phyloP scores from a whole-genome alignment of 805 yeast species.

The Hanseniaspora lindneri region DNA sequence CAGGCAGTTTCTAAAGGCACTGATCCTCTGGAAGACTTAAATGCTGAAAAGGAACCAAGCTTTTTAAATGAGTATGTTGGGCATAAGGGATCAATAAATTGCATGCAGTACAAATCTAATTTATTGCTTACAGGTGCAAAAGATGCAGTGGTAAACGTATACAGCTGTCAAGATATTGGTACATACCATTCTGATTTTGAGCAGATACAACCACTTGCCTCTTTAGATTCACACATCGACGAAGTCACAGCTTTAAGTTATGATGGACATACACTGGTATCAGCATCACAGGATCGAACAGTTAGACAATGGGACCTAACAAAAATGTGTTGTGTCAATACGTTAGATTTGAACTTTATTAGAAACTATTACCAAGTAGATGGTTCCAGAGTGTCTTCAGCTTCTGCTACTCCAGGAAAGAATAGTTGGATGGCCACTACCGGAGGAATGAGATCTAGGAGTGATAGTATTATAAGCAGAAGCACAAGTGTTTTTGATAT shows the following conservation, averaged over 20 bases:
- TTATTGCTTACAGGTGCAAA: slow-evolving; percentile 40
- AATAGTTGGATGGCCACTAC: background rate
- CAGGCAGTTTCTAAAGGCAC: background rate
- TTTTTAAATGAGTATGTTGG: slow-evolving; percentile 17
- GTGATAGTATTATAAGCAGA: slow-evolving; percentile 14
- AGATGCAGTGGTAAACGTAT: slow-evolving; percentile 51
- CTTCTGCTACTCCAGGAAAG: slow-evolving; percentile 6
- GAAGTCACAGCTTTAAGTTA: slow-evolving; percentile 53
- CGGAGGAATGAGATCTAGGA: slow-evolving; percentile 15
- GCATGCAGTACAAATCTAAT: slow-evolving; percentile 49
- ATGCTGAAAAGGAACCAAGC: background rate
- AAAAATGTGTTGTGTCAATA: slow-evolving; percentile 55
- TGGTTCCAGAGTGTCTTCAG: background rate
- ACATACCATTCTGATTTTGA: slow-evolving; percentile 19
- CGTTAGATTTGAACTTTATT: slow-evolving; percentile 45
- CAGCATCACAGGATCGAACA: slow-evolving; percentile 62
- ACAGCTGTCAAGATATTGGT: slow-evolving; percentile 38
- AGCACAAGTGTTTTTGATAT: slow-evolving; percentile 14
- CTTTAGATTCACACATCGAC: slow-evolving; percentile 55
- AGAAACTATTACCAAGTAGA: slow-evolving; percentile 14
- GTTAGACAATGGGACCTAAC: slow-evolving; percentile 64
- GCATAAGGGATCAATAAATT: slow-evolving; percentile 34
- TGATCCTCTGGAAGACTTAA: no score
- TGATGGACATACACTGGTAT: slow-evolving; percentile 42
- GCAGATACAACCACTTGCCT: slow-evolving; percentile 15